Base-by-base conservation (phyloP, 2,329 filamentous ascomycete species). In the Lecanoromycetidae sp. region DNA sequence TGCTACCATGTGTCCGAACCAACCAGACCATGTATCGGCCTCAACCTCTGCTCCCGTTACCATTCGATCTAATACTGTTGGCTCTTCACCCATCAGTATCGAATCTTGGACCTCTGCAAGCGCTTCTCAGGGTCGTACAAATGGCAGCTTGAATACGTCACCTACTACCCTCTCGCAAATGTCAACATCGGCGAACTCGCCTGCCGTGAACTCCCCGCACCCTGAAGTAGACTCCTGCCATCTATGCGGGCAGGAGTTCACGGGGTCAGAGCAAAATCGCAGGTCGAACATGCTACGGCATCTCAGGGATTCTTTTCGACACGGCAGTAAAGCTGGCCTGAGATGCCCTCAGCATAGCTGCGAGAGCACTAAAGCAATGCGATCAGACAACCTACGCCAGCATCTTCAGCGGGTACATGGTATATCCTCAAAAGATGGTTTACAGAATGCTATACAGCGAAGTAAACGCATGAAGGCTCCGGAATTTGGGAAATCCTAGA, bases 161-260 rank as follows among this genome's bases (percentile, higher is more conserved):
- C 90, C 52, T 95, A 96, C 70, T 95, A 96, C 63, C 84, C 85
- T 45, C 88, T 95, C 5, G 88, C 96, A 4, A 80, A 88, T 5
- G 75, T 94, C 19, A 77, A 85, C 5, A 75, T 94, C 19, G 77
- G 85, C 56, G 75, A 95, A 44, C 84, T 96, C 51, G 88, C 40
- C 25, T 23, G 19, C n/a, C 9, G 10, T 32, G 7, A 34, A 17
- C 1, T 26, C 13, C 1, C 26, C 40, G 44, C 13, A 22, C 3
- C 6, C 27, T 19, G 35, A 39, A 3, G 29, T n/a, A 7, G 36
- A n/a, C 15, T 17, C 10, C 4, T 49, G 47, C 36, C 22, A 3
- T 9, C 23, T 20, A 5, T 49, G 47, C 22, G 9, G 9, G 8
- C 30, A 15, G 22, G 34, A 9, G 3, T 49, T 49, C 35, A 45